Base-by-base conservation (phyloP, 805 yeast genomes). In the Yamadazyma akitaensis region DNA sequence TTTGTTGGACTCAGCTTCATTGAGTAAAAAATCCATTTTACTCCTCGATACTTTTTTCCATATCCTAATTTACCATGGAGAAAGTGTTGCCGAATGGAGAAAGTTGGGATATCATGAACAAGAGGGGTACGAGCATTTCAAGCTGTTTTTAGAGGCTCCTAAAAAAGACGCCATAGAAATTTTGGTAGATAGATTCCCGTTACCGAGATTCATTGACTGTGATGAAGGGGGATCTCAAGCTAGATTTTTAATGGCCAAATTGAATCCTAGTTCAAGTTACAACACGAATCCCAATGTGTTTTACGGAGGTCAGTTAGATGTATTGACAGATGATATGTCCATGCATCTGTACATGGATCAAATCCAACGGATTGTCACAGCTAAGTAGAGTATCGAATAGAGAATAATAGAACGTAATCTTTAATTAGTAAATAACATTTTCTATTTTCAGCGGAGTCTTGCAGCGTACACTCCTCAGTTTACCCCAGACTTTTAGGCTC, bases 171-270 rank as follows among this genome's bases (percentile, higher is more conserved):
- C 98, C 18, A 92, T 96, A 6, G 89, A 85, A 57, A 75, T 95
- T 53, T 80, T 94, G 59, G 81, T 86, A 33, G 98, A 94, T 63
- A 80, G 99, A 63, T 92, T 89, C 82, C 99, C 99, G 58, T 76
- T 94, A 61, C 99, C 99, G 40, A 81, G 99, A 69, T 94, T 92
- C 62, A 91, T 94, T 57, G 96, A 92, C 59, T 89, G 97, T 49
- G 97, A 92, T 64, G 97, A 92, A 58, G 98, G 99, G 59, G 97
- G 97, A 46, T 91, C 97, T 13, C 99, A 94, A 71, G 97, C 98
- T 2, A 84, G 99, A 70, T 94, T 94, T 77, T 77, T 94, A 67
- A 82, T 89, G 67, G 88, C 97, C 25, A 94, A 90, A 70, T 81
- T 94, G 66, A 94, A 95, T 67, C 99, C 99, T 35, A 85, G 96